Evolutionary conservation across 208 protist genomes (phyloP).

Genomic region (Wallacemonas sp.): DNA sequence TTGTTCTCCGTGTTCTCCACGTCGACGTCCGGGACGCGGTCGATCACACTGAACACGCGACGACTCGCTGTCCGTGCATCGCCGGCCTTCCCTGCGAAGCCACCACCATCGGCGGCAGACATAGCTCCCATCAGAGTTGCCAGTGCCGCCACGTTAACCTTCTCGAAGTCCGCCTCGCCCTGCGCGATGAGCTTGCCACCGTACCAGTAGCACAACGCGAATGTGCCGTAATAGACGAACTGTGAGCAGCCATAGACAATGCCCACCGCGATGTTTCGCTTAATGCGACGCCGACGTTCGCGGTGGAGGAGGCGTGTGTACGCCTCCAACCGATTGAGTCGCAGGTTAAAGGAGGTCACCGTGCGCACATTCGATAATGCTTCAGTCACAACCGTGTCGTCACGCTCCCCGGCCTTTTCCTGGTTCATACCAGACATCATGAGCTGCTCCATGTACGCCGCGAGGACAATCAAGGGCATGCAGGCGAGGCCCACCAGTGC

Average conservation of each 20-base stretch:
- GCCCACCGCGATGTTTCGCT: slow-evolving; percentile 27
- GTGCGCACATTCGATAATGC: slow-evolving; percentile 72
- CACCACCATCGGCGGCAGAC: slow-evolving; percentile 57
- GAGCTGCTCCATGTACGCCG: slow-evolving; percentile 31
- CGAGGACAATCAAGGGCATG: slow-evolving; percentile 50
- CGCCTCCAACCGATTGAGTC: slow-evolving; percentile 26
- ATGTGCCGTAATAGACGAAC: slow-evolving; percentile 59
- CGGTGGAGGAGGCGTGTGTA: slow-evolving; percentile 20
- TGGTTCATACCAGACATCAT: slow-evolving; percentile 39
- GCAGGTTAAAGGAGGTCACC: slow-evolving; percentile 74
- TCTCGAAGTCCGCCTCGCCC: slow-evolving; percentile 60
- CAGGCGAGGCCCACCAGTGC: slow-evolving; percentile 55
- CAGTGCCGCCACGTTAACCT: slow-evolving; percentile 46
- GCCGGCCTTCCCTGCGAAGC: slow-evolving; percentile 55
- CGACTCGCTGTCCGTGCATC: slow-evolving; percentile 41
- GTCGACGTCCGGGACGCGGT: slow-evolving; percentile 69
- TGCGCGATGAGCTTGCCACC: slow-evolving; percentile 63
- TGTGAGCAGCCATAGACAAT: slow-evolving; percentile 49
- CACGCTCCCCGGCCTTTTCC: slow-evolving; percentile 34
- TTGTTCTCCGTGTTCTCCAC: no score
- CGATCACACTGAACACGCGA: slow-evolving; percentile 80
- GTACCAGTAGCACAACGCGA: slow-evolving; percentile 78
- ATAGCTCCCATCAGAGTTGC: slow-evolving; percentile 63
- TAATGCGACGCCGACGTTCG: slow-evolving; percentile 19
- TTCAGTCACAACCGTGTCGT: slow-evolving; percentile 68